Conservation (phyloP, 371 early-diverging fungal species). For the Saksenaea oblongispora region DNA sequence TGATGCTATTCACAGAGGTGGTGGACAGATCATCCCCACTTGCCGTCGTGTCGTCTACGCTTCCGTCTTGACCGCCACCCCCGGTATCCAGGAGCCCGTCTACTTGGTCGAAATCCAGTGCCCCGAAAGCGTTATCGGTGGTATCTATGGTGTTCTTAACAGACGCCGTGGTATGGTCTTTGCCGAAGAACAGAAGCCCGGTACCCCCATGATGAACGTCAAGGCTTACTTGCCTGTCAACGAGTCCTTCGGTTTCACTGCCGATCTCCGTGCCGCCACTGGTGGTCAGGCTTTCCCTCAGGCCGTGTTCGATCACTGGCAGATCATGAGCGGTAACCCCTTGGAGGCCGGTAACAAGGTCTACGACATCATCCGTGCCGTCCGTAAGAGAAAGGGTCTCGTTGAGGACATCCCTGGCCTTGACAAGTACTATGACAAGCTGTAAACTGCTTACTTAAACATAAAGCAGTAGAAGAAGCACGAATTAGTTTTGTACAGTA, state of each 20-base stretch:
- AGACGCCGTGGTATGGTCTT: conserved; percentile 98
- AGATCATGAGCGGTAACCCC: conserved; percentile 81
- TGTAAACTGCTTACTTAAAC: conserved; percentile 57
- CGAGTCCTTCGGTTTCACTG: conserved; percentile 99
- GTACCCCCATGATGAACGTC: conserved; percentile 94
- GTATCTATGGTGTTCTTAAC: conserved; percentile 97
- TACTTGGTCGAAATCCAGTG: conserved; percentile 97
- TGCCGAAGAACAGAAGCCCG: conserved; percentile 91
- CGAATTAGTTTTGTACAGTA: not conserved
- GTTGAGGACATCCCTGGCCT: conserved; percentile 81
- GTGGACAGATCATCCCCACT: conserved; percentile 94
- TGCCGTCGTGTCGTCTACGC: conserved; percentile 94
- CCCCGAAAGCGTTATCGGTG: conserved; percentile 93
- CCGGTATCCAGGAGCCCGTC: conserved; percentile 97
- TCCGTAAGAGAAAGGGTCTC: conserved; percentile 97
- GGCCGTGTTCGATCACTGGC: conserved; percentile 88
- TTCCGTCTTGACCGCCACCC: conserved; percentile 84
- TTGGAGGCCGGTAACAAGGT: conserved; percentile 82
- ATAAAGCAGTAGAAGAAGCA: not conserved
- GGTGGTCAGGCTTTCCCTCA: conserved; percentile 99
- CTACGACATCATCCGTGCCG: conserved; percentile 70
- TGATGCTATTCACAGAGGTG: conserved; percentile 99
- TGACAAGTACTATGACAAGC: conserved; percentile 92
- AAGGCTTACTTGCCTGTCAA: conserved; percentile 98
- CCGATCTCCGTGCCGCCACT: conserved; percentile 87